Percentiles rank a stretch among this genome's conserved stretches.
These are phyloP conservation scores for Phialophora verrucosa DNA, from an alignment of 2,329 filamentous ascomycete genomes.

Conservation along the genomic window DNA sequence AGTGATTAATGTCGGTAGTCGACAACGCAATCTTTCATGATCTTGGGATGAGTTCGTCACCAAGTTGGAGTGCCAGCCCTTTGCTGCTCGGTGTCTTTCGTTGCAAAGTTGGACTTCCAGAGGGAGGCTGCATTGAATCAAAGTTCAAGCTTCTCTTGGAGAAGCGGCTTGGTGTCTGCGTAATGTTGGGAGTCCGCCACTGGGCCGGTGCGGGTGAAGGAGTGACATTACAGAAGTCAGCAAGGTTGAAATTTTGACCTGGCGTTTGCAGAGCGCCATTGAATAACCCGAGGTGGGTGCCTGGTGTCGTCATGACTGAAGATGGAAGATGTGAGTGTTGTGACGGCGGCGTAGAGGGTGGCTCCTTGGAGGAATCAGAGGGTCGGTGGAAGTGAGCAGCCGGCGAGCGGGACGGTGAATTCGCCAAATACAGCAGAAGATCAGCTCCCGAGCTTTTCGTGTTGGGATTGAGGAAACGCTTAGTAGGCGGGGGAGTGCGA, in stretches of 20 bases:
- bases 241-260: slow-evolving; percentile 86
- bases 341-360: slow-evolving; percentile 77
- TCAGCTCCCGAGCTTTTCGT: slow-evolving; percentile 81
- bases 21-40: slow-evolving; percentile 25
- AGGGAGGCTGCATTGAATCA: slow-evolving; percentile 70
- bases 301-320: slow-evolving; percentile 60
- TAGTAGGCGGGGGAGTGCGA: slow-evolving; percentile 73
- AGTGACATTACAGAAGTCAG: slow-evolving; percentile 96
- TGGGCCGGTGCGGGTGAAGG: slow-evolving; percentile 89
- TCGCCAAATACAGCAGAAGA: slow-evolving; percentile 81
- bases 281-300: slow-evolving; percentile 71
- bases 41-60: slow-evolving; percentile 60
- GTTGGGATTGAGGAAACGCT: slow-evolving; percentile 53
- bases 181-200: slow-evolving; percentile 69
- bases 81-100: slow-evolving; percentile 33
- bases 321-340: slow-evolving; percentile 62
- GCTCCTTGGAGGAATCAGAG: slow-evolving; percentile 58
- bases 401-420: slow-evolving; percentile 76
- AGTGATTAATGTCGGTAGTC: not conserved
- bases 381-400: slow-evolving; percentile 61
- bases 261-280: slow-evolving; percentile 83
- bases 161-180: slow-evolving; percentile 74
- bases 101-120: slow-evolving; percentile 33
- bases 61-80: slow-evolving; percentile 69
- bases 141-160: slow-evolving; percentile 81